phyloP scores from a whole-genome alignment of 1,139 yeast species.

The Sugiyamaella sp. region DNA sequence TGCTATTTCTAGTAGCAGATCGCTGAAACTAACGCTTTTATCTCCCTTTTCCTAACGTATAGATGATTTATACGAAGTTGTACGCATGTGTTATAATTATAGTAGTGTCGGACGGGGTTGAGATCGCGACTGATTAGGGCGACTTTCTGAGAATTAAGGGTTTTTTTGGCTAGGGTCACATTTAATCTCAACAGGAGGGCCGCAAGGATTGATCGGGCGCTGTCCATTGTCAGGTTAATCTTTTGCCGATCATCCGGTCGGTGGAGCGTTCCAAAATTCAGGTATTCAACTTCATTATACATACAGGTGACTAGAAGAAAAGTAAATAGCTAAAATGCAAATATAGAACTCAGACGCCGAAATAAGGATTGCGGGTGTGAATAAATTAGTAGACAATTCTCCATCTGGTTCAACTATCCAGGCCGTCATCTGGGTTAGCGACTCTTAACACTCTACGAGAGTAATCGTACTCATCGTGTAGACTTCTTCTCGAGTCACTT shows the following conservation, averaged over 20 bases:
- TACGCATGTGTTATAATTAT: no score
- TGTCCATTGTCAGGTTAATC: neutral
- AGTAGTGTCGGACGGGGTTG: no score
- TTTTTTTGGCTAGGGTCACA: no score
- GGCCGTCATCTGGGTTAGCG: constrained; percentile 55
- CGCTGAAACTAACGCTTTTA: neutral
- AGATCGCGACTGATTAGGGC: no score
- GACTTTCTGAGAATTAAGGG: no score
- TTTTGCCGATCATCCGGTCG: neutral
- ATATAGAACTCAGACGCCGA: neutral
- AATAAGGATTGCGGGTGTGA: neutral
- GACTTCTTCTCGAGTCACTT: constrained; percentile 60
- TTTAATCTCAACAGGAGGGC: no score
- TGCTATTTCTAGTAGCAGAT: neutral
- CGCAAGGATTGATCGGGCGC: neutral
- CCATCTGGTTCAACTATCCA: constrained; percentile 16
- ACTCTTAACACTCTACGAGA: constrained; percentile 69
- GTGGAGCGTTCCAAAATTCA: neutral
- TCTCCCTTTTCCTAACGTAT: neutral
- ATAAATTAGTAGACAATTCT: constrained; percentile 5
- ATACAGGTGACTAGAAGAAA: constrained; percentile 9
- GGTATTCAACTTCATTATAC: constrained; percentile 10
- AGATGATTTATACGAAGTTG: neutral
- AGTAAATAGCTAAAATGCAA: constrained; percentile 3
- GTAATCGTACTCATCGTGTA: constrained; percentile 75